A percentile compares a stretch with the other conserved stretches of the same genome.
Evolutionary conservation across 1,284 basidiomycete species (phyloP).

Genomic region (Kwoniella shivajii): DNA sequence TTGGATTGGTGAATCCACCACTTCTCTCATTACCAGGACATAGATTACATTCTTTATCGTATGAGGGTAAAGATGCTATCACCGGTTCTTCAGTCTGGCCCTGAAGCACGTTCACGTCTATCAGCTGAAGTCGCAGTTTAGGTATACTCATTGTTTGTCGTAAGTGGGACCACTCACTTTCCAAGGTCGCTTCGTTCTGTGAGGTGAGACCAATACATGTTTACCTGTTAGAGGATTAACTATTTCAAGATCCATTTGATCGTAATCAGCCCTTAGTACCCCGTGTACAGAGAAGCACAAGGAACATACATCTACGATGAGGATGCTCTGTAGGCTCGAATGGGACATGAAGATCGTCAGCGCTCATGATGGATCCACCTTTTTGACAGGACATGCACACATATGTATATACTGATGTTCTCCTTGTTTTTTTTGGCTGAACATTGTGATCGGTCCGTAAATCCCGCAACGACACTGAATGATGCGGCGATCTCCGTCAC

Average conservation of each 20-base stretch:
- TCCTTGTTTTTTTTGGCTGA: too few species aligned
- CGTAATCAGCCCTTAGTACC: too few species aligned
- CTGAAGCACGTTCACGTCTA: constrained; percentile 45
- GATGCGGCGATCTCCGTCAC: too few species aligned
- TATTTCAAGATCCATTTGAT: too few species aligned
- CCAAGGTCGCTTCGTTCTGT: constrained; percentile 59
- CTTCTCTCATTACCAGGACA: constrained; percentile 87
- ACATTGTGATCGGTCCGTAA: too few species aligned
- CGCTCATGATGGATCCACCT: background rate
- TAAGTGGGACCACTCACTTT: constrained; percentile 39
- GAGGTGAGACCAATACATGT: constrained; percentile 80
- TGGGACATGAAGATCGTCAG: background rate
- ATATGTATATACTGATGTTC: too few species aligned
- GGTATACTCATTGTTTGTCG: too few species aligned
- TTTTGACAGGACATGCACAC: too few species aligned
- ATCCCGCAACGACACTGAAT: too few species aligned
- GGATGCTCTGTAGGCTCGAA: constrained; percentile 52
- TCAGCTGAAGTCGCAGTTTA: background rate
- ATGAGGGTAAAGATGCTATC: constrained; percentile 61
- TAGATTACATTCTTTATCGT: constrained; percentile 83
- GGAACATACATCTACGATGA: constrained; percentile 47
- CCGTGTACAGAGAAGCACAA: too few species aligned
- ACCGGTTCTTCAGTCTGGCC: constrained; percentile 77
- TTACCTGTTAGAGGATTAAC: constrained; percentile 54
- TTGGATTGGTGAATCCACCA: constrained; percentile 70